Evolutionary conservation across 2,329 filamentous ascomycete genomes (phyloP).

Genomic region (Colletotrichum costaricense): DNA sequence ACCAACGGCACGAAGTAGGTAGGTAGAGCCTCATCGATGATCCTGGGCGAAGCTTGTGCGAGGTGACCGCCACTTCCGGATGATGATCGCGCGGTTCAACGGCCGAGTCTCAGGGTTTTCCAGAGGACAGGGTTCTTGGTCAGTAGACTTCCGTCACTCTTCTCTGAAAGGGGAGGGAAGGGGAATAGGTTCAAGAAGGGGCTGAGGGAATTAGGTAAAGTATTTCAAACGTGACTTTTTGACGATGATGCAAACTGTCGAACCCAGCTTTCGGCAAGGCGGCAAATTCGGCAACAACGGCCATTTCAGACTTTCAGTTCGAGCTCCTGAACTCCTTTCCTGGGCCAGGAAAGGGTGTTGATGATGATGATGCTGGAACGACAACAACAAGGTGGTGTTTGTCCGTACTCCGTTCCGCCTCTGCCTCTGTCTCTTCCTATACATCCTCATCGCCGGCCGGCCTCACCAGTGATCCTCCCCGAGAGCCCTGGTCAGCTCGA

Average conservation of each 20-base stretch:
- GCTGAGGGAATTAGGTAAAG: background rate
- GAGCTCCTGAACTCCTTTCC: background rate
- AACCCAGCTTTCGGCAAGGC: background rate
- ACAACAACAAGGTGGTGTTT: background rate
- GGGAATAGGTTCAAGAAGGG: background rate
- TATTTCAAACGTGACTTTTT: background rate
- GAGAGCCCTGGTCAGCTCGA: too few species aligned
- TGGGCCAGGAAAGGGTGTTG: background rate
- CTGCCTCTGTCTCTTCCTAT: background rate
- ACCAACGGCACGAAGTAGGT: slow-evolving; percentile 2
- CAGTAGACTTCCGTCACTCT: background rate
- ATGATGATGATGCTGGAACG: background rate
- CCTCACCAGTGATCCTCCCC: background rate
- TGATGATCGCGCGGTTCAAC: background rate
- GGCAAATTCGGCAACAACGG: background rate
- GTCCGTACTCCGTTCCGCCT: background rate
- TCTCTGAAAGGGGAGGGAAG: too few species aligned
- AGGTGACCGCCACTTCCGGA: background rate
- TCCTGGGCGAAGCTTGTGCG: background rate
- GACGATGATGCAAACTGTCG: background rate
- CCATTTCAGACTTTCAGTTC: background rate
- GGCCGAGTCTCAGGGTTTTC: background rate
- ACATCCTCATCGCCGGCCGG: background rate
- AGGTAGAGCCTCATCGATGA: slow-evolving; percentile 27
- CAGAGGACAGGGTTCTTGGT: background rate